Evolutionary conservation across 805 yeast species (phyloP).

Genomic region (Pichia occidentalis): DNA sequence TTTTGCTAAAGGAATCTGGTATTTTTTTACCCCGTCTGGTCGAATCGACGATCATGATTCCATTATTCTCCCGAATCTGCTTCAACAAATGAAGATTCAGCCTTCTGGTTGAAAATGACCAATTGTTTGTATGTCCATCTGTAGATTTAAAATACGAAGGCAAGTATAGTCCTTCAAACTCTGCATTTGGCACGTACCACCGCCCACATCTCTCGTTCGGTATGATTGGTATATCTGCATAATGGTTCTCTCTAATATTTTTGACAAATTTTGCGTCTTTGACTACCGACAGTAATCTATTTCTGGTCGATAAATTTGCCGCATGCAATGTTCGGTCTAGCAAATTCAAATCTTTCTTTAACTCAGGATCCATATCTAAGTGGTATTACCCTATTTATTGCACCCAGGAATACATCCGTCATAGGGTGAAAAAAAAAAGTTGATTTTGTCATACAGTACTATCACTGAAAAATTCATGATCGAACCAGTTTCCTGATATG

Average conservation of each 20-base stretch:
- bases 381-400: no score
- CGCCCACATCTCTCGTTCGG: conserved; percentile 84
- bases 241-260: conserved; percentile 32
- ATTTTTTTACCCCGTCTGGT: conserved; percentile 78
- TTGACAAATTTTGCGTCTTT: conserved; percentile 51
- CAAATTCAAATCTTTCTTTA: conserved; percentile 11
- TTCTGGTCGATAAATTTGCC: conserved; percentile 13
- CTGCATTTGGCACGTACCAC: conserved; percentile 87
- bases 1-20: conserved; percentile 84
- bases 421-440: no score
- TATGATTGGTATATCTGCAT: conserved; percentile 34
- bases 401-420: no score
- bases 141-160: conserved; percentile 77
- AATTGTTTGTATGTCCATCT: conserved; percentile 79
- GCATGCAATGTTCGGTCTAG: conserved; percentile 11
- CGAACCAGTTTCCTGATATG: no score
- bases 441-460: no score
- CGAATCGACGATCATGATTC: conserved; percentile 68
- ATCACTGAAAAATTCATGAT: no score
- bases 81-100: conserved; percentile 67
- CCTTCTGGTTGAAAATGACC: conserved; percentile 72
- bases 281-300: conserved; percentile 66
- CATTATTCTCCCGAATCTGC: conserved; percentile 35
- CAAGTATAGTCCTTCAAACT: conserved; percentile 87
- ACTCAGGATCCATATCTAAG: conserved; percentile 17